Evolutionary conservation across 2,329 filamentous ascomycete genomes (phyloP).

Genomic region (Aspergillus cejpii): DNA sequence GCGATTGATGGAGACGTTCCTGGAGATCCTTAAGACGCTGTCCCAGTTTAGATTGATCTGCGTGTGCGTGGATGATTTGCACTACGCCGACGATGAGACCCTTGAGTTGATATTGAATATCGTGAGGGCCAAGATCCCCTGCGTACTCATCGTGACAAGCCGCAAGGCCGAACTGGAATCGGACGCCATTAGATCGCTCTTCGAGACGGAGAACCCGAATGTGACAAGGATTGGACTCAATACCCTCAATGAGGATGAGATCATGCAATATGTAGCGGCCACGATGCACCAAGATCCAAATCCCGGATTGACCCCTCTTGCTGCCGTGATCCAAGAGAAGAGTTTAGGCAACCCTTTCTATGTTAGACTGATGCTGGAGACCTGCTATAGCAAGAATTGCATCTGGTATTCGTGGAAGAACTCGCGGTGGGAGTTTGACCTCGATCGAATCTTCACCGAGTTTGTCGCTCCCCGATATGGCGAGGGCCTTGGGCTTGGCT

Average conservation of each 20-base stretch:
- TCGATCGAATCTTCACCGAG: conserved; percentile 78
- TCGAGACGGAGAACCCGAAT: conserved; percentile 47
- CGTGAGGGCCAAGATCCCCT: conserved; percentile 67
- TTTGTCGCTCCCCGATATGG: conserved; percentile 74
- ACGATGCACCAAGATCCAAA: conserved; percentile 66
- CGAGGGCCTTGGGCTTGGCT: conserved; percentile 72
- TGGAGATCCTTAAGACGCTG: conserved; percentile 77
- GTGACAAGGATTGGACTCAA: conserved; percentile 65
- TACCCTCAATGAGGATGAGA: conserved; percentile 71
- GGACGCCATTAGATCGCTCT: conserved; percentile 36
- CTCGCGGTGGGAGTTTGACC: conserved; percentile 73
- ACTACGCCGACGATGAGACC: conserved; percentile 84
- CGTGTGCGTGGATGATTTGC: conserved; percentile 80
- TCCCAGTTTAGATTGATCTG: conserved; percentile 80
- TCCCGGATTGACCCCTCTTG: conserved; percentile 68
- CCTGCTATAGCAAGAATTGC: conserved; percentile 77
- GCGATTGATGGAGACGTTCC: conserved; percentile 76
- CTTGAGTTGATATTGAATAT: conserved; percentile 77
- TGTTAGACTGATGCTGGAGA: conserved; percentile 81
- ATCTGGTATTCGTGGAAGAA: conserved; percentile 86
- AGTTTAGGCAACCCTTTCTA: conserved; percentile 86
- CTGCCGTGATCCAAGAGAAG: conserved; percentile 81
- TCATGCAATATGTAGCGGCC: conserved; percentile 71
- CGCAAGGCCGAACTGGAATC: conserved; percentile 59
- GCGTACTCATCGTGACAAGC: conserved; percentile 74